Percentiles rank a stretch among this genome's conserved stretches.
Conservation (phyloP, 768 basidiomycete genomes). For the Boletus edulis region DNA sequence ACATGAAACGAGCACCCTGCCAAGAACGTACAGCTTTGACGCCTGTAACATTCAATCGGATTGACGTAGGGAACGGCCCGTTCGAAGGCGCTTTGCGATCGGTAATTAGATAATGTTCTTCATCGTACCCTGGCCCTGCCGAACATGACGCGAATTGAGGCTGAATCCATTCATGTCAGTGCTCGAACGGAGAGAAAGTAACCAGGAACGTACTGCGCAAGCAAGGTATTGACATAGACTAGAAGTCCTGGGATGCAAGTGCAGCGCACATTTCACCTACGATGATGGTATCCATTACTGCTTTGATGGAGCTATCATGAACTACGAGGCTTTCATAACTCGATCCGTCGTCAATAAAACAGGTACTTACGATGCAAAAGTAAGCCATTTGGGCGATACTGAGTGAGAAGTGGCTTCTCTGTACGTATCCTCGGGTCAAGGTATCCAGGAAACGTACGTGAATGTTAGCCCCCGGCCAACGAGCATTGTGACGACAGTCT, state of each 20-base stretch:
- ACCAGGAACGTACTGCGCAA: slow-evolving; percentile 19
- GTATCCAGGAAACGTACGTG: no score
- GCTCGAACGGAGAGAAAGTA: neutral
- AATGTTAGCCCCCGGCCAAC: slow-evolving; percentile 20
- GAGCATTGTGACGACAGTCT: neutral
- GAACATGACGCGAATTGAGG: slow-evolving; percentile 25
- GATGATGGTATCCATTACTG: no score
- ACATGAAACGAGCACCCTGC: neutral
- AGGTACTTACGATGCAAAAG: neutral
- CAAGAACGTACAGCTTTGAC: slow-evolving; percentile 18
- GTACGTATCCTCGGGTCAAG: no score
- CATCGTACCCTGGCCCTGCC: no score
- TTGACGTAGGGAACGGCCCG: neutral
- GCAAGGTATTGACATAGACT: slow-evolving; percentile 33
- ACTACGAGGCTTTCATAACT: neutral
- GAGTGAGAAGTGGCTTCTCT: no score
- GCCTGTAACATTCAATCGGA: slow-evolving; percentile 13
- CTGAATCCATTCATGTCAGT: slow-evolving; percentile 13
- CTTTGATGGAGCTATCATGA: no score
- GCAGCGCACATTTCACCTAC: no score
- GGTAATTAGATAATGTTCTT: slow-evolving; percentile 21
- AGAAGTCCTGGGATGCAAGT: no score
- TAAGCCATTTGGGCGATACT: slow-evolving; percentile 11
- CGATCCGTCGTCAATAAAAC: no score
- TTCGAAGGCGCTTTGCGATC: slow-evolving; percentile 1